Evolutionary conservation across 352 stramenopile species (phyloP), one percentile per base, ranked within the genome.

Genomic region (Phytophthora pluvialis): DNA sequence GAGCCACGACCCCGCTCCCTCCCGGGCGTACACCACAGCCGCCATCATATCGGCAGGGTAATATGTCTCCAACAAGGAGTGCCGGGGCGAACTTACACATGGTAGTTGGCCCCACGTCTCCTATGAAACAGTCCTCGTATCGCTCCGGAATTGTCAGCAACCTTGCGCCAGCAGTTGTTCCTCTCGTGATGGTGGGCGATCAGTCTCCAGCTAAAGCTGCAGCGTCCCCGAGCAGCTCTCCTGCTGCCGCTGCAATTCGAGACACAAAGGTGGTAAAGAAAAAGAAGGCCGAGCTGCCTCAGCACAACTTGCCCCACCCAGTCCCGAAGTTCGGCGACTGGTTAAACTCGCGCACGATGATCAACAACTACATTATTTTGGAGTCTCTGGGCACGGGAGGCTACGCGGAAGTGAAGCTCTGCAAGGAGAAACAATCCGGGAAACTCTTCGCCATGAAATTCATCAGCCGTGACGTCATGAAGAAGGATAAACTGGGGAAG

Each of bases 351-450:
- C 75, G 86, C 28, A 93, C 81, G n/a, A 94, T 93, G 84, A 94
- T 98, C 39, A 98, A 98, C 73, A 97, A 98, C 57, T 98, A 96
- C 77, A 97, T 98, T 50, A 89, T 98, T 29, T 64, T 97, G 21
- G 83, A 97, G 47, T 51, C 79, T 3, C 73, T 98, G 18, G 93
- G 93, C 9, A 85, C 81, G 15, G 93, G 91, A 12, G 94, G 86
- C 42, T 98, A 97, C 48, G 93, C 89, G 5, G 91, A 97, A 60
- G 92, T 98, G 12, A 95, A 94, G 61, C 78, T 97, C 1, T 96
- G 88, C 71, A 94, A 94, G 52, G 80, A 94, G 32, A 93, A 93
- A 57, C 53, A 83, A 7, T 86, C 81, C 0, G 83, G 83, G 0
- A 88, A 90, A 36, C 63, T 93, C 3, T 91, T 91, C 39, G 87